Conservation (phyloP, 2,329 filamentous ascomycete species). For the Lasiodiplodia citricola region DNA sequence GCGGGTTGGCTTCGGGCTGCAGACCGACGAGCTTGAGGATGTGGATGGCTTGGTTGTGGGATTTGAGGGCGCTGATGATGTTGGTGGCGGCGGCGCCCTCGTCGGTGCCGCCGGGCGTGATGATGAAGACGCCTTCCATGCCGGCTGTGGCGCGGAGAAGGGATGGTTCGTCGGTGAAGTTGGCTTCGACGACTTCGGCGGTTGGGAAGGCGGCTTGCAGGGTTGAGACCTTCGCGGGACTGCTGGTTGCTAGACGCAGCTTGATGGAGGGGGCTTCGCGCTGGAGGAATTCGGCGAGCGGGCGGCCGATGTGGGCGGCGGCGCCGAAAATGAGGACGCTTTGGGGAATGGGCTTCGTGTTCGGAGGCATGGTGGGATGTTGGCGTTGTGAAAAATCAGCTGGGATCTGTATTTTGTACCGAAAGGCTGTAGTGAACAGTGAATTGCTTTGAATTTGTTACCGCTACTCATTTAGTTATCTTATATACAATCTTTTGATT, state of each 20-base stretch:
- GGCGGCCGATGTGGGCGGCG: background rate
- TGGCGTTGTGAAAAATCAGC: too few relatives aligned
- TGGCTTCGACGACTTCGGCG: background rate
- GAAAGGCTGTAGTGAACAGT: too few relatives aligned
- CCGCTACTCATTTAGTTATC: too few relatives aligned
- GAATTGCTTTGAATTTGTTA: too few relatives aligned
- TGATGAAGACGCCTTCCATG: background rate
- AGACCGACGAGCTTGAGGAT: conserved; percentile 1
- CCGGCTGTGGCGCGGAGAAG: background rate
- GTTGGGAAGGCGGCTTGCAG: background rate
- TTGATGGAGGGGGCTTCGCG: conserved; percentile 3
- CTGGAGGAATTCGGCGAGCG: background rate
- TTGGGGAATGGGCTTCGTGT: background rate
- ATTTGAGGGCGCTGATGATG: background rate
- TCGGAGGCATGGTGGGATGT: background rate
- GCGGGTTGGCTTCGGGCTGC: conserved; percentile 1
- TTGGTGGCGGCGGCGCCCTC: background rate
- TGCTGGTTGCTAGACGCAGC: background rate
- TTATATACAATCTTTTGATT: too few relatives aligned
- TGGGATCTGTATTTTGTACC: too few relatives aligned
- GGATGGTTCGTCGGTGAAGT: background rate
- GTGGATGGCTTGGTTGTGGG: background rate
- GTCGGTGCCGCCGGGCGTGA: background rate
- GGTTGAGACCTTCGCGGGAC: background rate
- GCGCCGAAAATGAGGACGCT: background rate